Percentiles rank a stretch among this genome's conserved stretches.
Conservation (phyloP, 345 rosid genomes). For the Populus ilicifolia region DNA sequence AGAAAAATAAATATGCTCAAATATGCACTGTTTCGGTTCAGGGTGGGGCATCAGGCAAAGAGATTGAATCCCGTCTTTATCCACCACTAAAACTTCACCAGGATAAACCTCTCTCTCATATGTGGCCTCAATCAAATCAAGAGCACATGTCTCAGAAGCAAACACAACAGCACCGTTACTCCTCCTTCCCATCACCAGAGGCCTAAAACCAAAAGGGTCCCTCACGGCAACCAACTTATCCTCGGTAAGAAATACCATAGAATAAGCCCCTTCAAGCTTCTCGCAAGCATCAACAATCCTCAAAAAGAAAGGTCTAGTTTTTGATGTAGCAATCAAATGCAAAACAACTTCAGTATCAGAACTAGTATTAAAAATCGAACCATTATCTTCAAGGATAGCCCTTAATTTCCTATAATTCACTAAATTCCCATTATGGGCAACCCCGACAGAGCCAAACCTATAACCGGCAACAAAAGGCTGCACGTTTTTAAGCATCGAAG, state of each 20-base stretch:
- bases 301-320: constrained; percentile 78
- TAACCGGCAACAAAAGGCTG: constrained; percentile 98
- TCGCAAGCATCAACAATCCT: constrained; percentile 95
- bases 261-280: constrained; percentile 80
- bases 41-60: constrained; percentile 66
- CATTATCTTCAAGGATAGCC: constrained; percentile 70
- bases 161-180: constrained; percentile 89
- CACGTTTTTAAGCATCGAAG: constrained; percentile 92
- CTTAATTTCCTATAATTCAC: constrained; percentile 71
- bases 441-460: constrained; percentile 81
- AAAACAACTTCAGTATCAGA: constrained; percentile 97
- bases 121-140: constrained; percentile 90
- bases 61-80: constrained; percentile 76
- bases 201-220: constrained; percentile 87
- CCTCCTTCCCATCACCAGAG: constrained; percentile 92
- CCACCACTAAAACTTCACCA: constrained; percentile 85
- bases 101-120: constrained; percentile 92
- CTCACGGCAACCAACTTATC: constrained; percentile 94
- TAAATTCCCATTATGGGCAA: constrained; percentile 90
- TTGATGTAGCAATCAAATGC: constrained; percentile 89
- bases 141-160: constrained; percentile 97
- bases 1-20: constrained; percentile 87
- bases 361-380: constrained; percentile 87
- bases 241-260: constrained; percentile 88
- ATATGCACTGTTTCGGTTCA: constrained; percentile 84